Evolutionary conservation across 495 filamentous ascomycete genomes (phyloP).

Genomic region (Neurospora terricola): DNA sequence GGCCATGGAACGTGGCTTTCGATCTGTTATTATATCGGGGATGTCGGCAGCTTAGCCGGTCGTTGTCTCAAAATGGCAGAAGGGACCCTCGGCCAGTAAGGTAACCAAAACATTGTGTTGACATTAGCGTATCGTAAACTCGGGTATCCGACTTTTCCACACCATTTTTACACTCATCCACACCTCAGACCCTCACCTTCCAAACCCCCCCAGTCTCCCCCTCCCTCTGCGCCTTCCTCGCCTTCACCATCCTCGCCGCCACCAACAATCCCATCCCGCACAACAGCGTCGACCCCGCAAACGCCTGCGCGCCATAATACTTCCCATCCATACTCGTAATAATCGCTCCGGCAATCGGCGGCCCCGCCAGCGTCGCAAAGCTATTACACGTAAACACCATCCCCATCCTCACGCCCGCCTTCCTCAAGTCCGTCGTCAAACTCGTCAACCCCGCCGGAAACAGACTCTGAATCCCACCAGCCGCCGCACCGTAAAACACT

Average conservation of each 20-base stretch:
- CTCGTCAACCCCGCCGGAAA: slow-evolving; percentile 33
- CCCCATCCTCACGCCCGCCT: slow-evolving; percentile 63
- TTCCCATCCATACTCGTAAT: slow-evolving; percentile 43
- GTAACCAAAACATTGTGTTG: background rate
- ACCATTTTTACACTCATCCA: background rate
- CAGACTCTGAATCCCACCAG: slow-evolving; percentile 51
- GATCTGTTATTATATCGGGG: no score
- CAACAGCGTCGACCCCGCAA: slow-evolving; percentile 42
- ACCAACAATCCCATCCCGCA: slow-evolving; percentile 34
- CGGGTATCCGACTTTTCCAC: background rate
- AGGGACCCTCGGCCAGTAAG: no score
- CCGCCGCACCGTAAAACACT: slow-evolving; percentile 54
- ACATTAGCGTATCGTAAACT: background rate
- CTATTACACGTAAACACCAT: slow-evolving; percentile 72
- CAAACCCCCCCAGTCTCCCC: background rate
- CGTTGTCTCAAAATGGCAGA: no score
- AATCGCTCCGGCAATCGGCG: slow-evolving; percentile 63
- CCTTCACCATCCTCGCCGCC: slow-evolving; percentile 25
- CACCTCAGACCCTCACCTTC: slow-evolving; percentile 11
- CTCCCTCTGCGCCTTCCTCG: slow-evolving; percentile 14
- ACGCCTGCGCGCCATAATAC: slow-evolving; percentile 56
- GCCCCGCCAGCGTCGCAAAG: slow-evolving; percentile 62
- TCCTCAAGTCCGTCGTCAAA: slow-evolving; percentile 52
- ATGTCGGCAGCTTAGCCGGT: no score
- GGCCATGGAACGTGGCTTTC: no score